A percentile compares a stretch with the other conserved stretches of the same genome.
These are phyloP conservation scores for Mycena indigotica DNA, from an alignment of 768 basidiomycete species.

Conservation along the genomic window DNA sequence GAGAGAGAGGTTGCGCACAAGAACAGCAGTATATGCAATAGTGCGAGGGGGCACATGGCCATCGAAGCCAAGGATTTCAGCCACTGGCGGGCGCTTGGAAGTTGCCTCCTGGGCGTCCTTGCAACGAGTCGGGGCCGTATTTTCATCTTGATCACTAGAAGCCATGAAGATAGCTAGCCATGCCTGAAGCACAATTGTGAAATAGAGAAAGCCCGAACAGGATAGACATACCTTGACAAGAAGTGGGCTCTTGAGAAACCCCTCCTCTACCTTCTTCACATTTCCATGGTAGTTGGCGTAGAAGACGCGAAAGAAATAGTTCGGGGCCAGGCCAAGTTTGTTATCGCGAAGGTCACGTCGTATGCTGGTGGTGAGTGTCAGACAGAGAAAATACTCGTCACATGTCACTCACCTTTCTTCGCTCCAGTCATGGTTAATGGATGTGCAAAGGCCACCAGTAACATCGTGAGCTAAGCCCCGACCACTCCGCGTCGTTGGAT, in stretches of 20 bases:
- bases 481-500: neutral
- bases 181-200: neutral
- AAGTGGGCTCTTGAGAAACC: constrained; percentile 13
- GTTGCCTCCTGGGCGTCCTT: neutral
- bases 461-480: constrained; percentile 10
- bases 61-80: constrained; percentile 7
- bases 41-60: constrained; percentile 14
- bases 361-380: neutral
- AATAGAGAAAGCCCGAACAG: neutral
- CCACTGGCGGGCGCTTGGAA: neutral
- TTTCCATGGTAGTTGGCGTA: constrained; percentile 6
- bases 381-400: neutral
- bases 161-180: constrained; percentile 11
- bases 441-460: neutral
- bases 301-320: constrained; percentile 12
- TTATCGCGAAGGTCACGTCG: neutral
- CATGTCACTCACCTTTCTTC: neutral
- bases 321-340: neutral
- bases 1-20: constrained; percentile 1
- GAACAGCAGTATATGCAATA: constrained; percentile 6
- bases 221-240: constrained; percentile 6
- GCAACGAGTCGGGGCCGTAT: neutral
- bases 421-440: constrained; percentile 1
- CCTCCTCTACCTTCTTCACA: neutral
- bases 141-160: constrained; percentile 1